Evolutionary conservation across 805 yeast species (phyloP), one percentile per base, ranked within the genome.

Genomic region (Myxozyma neglecta): DNA sequence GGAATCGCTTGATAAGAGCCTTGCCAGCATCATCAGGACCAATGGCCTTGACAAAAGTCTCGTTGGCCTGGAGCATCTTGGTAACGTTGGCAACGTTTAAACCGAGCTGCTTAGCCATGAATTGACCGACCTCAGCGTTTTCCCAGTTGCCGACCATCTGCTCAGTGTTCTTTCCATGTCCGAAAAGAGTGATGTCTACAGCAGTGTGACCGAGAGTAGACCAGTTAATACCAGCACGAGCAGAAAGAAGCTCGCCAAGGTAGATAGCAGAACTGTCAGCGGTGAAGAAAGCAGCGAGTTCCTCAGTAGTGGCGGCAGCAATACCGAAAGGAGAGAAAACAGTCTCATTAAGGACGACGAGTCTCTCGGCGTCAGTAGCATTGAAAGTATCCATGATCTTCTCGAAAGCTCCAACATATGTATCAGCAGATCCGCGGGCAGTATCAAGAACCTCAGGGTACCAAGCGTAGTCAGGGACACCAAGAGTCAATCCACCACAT

Each of bases 161-260:
- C 20, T 79, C 73, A 59, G 76, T 77, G 32, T 81, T 83, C 69
- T 87, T 87, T 37, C 91, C 81, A 72, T 86, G 82, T 0, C 88
- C 97, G 72, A 92, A 92, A 53, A 93, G 88, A 71, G 93, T 92
- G 42, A 92, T 97, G 74, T 92, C 98, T 14, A 92, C 97, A 0
- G 97, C 97, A 20, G 96, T 86, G 74, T 92, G 98, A 36, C 97
- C 98, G 70, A 90, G 96, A 0, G 97, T 92, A 9, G 96, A 81
- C 97, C 97, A 92, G n/a, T 97, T 97, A 16, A 90, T 84, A 74
- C 88, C 88, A 0, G 97, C 90, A 66, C 96, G 83, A n/a, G 76
- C 70, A 0, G 96, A 88, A 10, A 90, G 82, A 82, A 92, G 82
- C 58, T 85, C 80, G 70, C 89, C 87, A 59, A 90, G 74, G 44